A percentile compares a stretch with the other conserved stretches of the same genome.
Conservation (phyloP, 2,329 filamentous ascomycete genomes). For the Aureobasidium subglaciale region DNA sequence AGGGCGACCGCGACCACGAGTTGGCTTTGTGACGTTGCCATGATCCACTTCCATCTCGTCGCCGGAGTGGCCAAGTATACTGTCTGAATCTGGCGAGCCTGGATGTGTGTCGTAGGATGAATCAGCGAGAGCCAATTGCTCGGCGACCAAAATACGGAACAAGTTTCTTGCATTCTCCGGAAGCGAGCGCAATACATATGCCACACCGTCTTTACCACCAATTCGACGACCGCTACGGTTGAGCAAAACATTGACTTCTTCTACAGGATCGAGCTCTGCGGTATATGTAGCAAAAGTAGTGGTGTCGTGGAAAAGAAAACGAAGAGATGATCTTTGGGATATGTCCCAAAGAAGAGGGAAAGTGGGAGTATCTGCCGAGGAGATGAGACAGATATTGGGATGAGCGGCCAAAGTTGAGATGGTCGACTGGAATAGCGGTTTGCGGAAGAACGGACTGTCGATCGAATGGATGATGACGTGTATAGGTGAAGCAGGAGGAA, state of each 20-base stretch:
- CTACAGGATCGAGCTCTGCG: slow-evolving; percentile 73
- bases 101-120: slow-evolving; percentile 31
- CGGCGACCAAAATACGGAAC: slow-evolving; percentile 76
- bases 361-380: slow-evolving; percentile 80
- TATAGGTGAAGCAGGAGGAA: slow-evolving; percentile 30
- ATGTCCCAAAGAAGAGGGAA: slow-evolving; percentile 88
- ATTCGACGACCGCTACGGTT: slow-evolving; percentile 72
- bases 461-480: slow-evolving; percentile 66
- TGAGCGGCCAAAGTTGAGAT: slow-evolving; percentile 72
- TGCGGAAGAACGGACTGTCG: slow-evolving; percentile 71
- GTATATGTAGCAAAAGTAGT: slow-evolving; percentile 77
- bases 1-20: slow-evolving; percentile 15
- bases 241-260: slow-evolving; percentile 81
- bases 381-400: slow-evolving; percentile 63
- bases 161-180: slow-evolving; percentile 87
- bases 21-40: slow-evolving; percentile 24
- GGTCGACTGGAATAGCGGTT: slow-evolving; percentile 59
- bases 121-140: slow-evolving; percentile 64
- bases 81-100: not conserved
- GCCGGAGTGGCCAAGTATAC: slow-evolving; percentile 8
- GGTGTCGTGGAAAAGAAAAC: slow-evolving; percentile 86
- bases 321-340: slow-evolving; percentile 71
- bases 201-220: slow-evolving; percentile 84
- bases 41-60: slow-evolving; percentile 20
- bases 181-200: slow-evolving; percentile 81